phyloP scores from a whole-genome alignment of 192 early-diverging fungal species.

The Umbelopsis vinacea region DNA sequence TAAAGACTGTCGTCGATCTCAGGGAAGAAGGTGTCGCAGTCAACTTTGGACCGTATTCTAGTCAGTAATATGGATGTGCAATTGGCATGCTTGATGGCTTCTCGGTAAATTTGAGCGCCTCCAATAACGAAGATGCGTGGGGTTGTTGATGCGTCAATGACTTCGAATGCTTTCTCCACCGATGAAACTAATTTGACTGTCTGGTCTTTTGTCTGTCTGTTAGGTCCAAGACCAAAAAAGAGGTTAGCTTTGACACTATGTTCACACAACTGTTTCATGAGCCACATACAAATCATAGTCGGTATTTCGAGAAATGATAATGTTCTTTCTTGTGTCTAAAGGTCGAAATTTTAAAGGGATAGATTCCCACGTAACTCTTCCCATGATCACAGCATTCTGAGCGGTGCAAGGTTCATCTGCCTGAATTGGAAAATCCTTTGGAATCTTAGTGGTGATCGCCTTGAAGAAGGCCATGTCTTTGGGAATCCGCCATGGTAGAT shows the following conservation, averaged over 20 bases:
- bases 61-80: constrained; percentile 75
- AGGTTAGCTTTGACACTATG: background rate
- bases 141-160: constrained; percentile 46
- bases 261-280: background rate
- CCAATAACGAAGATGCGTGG: constrained; percentile 81
- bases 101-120: constrained; percentile 75
- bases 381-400: constrained; percentile 92
- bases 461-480: constrained; percentile 89
- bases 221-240: constrained; percentile 5
- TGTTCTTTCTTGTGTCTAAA: constrained; percentile 77
- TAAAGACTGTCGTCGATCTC: constrained; percentile 48
- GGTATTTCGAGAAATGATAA: constrained; percentile 77
- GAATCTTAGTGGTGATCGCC: constrained; percentile 59
- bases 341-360: constrained; percentile 86
- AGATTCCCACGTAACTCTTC: constrained; percentile 91
- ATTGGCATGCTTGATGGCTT: constrained; percentile 60
- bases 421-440: background rate
- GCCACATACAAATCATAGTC: constrained; percentile 46
- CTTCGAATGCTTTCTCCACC: constrained; percentile 56
- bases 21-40: constrained; percentile 87
- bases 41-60: constrained; percentile 58
- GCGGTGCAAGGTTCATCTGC: background rate
- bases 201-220: constrained; percentile 39
- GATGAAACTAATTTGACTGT: constrained; percentile 46
- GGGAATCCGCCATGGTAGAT: constrained; percentile 86